Evolutionary conservation across 208 protist species (phyloP), one percentile per base, ranked within the genome.

Genomic region (Crithidia brevicula): DNA sequence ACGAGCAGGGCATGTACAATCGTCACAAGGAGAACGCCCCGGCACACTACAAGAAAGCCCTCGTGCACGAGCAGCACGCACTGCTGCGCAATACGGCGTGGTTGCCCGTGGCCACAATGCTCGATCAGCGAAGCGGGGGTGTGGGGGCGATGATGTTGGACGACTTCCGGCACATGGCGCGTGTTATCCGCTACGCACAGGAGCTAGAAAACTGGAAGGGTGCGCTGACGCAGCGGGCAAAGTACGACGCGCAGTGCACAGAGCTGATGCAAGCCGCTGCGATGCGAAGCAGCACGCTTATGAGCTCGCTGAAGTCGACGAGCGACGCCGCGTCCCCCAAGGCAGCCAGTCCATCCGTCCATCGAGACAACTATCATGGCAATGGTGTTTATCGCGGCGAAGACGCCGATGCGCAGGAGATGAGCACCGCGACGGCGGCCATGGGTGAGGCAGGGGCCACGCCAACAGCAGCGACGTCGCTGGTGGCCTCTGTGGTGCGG

Each of bases 71-170:
- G 38, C 58, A 64, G 43, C 58, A 30, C 3, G 58, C 58, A 13
- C 58, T 64, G 58, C 58, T 64, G 58, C 58, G 58, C 43, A 64
- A 64, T 43, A 52, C 40, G n/a, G 43, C 30, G 43, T 64, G 58
- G 58, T 18, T 64, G 43, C 58, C 58, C n/a, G 20, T 64, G 28
- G 52, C 23, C 2, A 25, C 9, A 7, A 38, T 64, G 11, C 33
- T 64, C 5, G 58, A 64, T 28, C 58, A 64, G 43, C 58, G 58
- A 40, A 64, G 58, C 58, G 58, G 58, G n/a, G 58, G 58, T 10
- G 58, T 64, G 18, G 58, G 58, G 43, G 58, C 58, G 43, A 64
- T 64, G 58, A 64, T 64, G 58, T 47, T 64, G 43, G 58, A 50
- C 30, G 58, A 64, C n/a, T 52, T 64, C 20, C 58, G 58, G 2